A percentile compares a stretch with the other conserved stretches of the same genome.
These are phyloP conservation scores for Pascua sp. DNA, from an alignment of 1,284 basidiomycete genomes.

Conservation along the genomic window DNA sequence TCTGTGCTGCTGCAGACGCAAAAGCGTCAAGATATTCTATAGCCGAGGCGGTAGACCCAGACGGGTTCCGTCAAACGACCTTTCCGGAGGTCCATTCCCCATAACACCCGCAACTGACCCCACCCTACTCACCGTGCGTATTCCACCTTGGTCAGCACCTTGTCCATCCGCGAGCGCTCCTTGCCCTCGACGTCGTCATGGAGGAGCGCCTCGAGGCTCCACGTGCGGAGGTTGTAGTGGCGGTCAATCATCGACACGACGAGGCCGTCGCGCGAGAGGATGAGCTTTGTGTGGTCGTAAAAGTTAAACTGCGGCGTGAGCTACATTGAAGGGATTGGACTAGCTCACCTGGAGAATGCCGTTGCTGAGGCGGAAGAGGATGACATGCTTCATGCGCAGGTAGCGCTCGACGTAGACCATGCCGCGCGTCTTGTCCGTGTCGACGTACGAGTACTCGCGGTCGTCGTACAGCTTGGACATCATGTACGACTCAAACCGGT, in stretches of 20 bases:
- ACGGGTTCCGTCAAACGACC: too few species aligned
- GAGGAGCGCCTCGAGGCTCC: constrained; percentile 65
- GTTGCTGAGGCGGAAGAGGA: constrained; percentile 93
- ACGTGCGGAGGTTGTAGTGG: constrained; percentile 71
- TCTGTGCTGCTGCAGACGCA: too few species aligned
- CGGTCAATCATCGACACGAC: constrained; percentile 86
- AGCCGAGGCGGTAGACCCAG: too few species aligned
- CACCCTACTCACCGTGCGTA: constrained; percentile 29
- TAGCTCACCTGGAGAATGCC: constrained; percentile 76
- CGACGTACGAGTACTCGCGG: constrained; percentile 71
- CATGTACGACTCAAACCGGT: constrained; percentile 90
- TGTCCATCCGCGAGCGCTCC: constrained; percentile 36
- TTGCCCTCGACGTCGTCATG: constrained; percentile 15
- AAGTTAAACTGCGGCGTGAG: constrained; percentile 73
- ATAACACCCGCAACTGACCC: constrained; percentile 15
- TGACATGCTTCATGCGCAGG: constrained; percentile 91
- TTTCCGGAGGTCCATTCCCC: too few species aligned
- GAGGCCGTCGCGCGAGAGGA: constrained; percentile 74
- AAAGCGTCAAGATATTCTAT: too few species aligned
- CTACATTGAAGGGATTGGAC: neutral
- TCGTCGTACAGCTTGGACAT: constrained; percentile 78
- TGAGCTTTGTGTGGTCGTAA: constrained; percentile 93
- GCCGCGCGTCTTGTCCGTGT: constrained; percentile 64
- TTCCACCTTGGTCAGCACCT: constrained; percentile 39
- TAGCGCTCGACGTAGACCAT: constrained; percentile 96